These are phyloP conservation scores for Pleurozium schreberi DNA, from an alignment of 225 moss, liverwort and hornwort species.

Conservation along the genomic window DNA sequence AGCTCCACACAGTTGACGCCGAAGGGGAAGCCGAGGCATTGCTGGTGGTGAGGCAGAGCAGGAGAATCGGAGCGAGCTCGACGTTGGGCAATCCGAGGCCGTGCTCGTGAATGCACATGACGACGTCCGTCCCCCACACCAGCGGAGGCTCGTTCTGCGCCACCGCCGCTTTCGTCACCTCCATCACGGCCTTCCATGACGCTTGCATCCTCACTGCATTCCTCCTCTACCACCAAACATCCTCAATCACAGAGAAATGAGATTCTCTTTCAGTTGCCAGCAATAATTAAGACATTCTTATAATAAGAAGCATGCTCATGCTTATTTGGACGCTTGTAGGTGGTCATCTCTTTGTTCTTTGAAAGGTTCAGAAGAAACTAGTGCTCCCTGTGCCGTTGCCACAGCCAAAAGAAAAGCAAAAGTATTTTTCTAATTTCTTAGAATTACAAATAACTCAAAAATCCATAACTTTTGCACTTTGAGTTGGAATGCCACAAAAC, in stretches of 20 bases:
- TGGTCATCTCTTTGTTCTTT: neutral
- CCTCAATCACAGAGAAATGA: neutral
- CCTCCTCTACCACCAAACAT: neutral
- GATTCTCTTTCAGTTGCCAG: neutral
- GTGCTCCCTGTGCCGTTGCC: too few relatives aligned
- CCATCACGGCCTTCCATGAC: conserved; percentile 47
- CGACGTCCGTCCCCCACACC: conserved; percentile 63
- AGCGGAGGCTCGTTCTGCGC: conserved; percentile 47
- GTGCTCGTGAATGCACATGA: conserved; percentile 32
- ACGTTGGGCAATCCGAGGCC: conserved; percentile 55
- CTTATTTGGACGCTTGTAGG: neutral
- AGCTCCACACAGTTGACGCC: conserved; percentile 48
- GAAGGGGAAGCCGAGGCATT: conserved; percentile 1
- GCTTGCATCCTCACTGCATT: conserved; percentile 30
- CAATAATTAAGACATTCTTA: neutral
- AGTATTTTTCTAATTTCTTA: too few relatives aligned
- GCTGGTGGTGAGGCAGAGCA: conserved; percentile 18
- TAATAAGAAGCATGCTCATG: neutral
- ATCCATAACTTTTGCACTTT: too few relatives aligned
- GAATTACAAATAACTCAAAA: too few relatives aligned
- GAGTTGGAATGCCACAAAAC: too few relatives aligned
- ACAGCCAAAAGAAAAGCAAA: too few relatives aligned
- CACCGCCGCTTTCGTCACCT: conserved; percentile 55
- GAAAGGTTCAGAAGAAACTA: neutral
- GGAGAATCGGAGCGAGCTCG: conserved; percentile 55